A percentile compares a stretch with the other conserved stretches of the same genome.
phyloP scores from a whole-genome alignment of 306 rosid genomes.

The Cajanus cajan region DNA sequence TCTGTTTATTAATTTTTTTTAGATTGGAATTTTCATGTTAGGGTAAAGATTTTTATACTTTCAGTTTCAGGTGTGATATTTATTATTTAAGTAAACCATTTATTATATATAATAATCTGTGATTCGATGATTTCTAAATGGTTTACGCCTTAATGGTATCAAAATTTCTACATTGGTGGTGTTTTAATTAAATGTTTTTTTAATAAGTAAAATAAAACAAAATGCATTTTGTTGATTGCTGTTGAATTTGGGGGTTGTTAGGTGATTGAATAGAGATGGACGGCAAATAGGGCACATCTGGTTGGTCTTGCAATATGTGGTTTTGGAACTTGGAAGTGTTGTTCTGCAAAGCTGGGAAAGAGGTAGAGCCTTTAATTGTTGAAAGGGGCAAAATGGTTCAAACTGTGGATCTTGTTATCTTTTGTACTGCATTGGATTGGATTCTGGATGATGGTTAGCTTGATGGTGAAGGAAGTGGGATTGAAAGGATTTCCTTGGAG shows the following conservation, averaged over 20 bases:
- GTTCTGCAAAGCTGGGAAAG: not conserved
- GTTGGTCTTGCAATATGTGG: not conserved
- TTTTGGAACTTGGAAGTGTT: not conserved
- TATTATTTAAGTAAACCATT: not conserved
- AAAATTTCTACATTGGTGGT: not conserved
- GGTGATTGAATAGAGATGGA: not conserved
- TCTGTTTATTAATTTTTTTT: not conserved
- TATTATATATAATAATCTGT: not conserved
- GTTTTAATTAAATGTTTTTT: not conserved
- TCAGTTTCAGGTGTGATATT: too few relatives aligned
- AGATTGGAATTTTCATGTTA: not conserved
- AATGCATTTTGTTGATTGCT: conserved; percentile 8
- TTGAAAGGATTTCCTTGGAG: not conserved
- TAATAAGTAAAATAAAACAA: not conserved
- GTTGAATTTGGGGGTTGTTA: conserved; percentile 18
- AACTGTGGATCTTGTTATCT: not conserved
- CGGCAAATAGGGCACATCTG: not conserved
- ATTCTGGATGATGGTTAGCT: not conserved
- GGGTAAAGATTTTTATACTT: too few relatives aligned
- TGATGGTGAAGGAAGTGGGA: not conserved
- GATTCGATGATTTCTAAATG: not conserved
- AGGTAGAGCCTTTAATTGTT: not conserved
- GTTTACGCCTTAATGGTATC: not conserved
- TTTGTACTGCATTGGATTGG: not conserved
- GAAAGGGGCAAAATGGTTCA: conserved; percentile 16